Evolutionary conservation across 345 rosid species (phyloP), one percentile per base, ranked within the genome.

Genomic region (Eucalyptus curtisii): DNA sequence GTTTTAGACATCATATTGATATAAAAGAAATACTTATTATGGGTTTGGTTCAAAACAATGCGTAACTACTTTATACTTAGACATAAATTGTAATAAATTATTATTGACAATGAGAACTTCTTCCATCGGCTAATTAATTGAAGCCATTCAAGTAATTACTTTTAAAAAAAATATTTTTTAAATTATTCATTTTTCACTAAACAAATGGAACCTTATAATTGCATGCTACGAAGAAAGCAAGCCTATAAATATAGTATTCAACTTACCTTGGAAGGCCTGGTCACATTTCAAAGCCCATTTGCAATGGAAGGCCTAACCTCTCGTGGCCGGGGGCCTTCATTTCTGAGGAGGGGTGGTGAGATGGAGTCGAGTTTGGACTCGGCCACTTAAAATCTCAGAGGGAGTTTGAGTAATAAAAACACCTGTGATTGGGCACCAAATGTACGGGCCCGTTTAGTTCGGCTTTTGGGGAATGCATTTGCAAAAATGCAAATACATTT

Each of bases 181-280:
- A 5, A 68, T 17, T 0, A 9, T 68, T 17, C 0, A 33, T 33
- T 9, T 17, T 17, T 33, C 0, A 10, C 0, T 0, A 14, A 68
- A 33, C 1, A 33, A 33, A 33, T 0, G 0, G 1, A 66, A 1
- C 13, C 10, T 33, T 33, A 9, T 68, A 9, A 0, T 13, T 3
- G 2, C 2, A 12, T 61, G 0, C 3, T 27, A 59, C 1, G 1
- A 22, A 5, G 8, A 27, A 12, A 59, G 14, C 31, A 59, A 59
- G 66, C 31, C 1, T 27, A 12, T 59, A 1, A 59, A 27, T 59
- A 61, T 61, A 27, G 68, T 9, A 61, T 30, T 30, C 16, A 0
- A 61, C 68, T 61, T 11, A 27, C 7, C 68, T 6, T 27, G 16
- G 68, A 59, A 59, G 68, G 68, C 68, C 16, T 0, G 0, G 16